phyloP scores from a whole-genome alignment of 768 basidiomycete genomes.

The Glaciozyma antarctica region DNA sequence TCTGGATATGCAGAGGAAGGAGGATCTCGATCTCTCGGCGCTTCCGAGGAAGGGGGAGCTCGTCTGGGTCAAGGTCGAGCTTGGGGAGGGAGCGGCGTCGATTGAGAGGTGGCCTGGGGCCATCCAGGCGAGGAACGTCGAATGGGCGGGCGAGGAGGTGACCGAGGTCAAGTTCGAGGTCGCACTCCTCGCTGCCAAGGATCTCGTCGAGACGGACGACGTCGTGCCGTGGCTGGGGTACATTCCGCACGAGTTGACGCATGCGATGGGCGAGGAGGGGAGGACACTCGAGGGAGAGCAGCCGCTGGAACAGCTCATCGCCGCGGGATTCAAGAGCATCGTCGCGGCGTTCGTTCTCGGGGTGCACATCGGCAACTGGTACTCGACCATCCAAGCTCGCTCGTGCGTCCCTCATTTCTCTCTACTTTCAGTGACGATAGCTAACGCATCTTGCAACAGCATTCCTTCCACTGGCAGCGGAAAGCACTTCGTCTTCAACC shows the following conservation, averaged over 20 bases:
- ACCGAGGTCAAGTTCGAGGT: slow-evolving; percentile 6
- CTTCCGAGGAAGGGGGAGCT: slow-evolving; percentile 20
- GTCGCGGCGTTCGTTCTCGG: too few species aligned
- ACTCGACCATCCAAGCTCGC: too few species aligned
- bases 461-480: slow-evolving; percentile 8
- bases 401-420: too few species aligned
- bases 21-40: slow-evolving; percentile 4
- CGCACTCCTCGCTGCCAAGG: slow-evolving; percentile 14
- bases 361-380: too few species aligned
- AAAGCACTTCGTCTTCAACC: slow-evolving; percentile 5
- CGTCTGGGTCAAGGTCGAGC: slow-evolving; percentile 18
- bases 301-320: too few species aligned
- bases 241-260: not conserved
- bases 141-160: not conserved
- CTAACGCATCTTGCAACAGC: not conserved
- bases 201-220: not conserved
- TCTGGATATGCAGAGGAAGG: not conserved
- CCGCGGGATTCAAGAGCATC: too few species aligned
- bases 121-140: slow-evolving; percentile 8
- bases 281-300: too few species aligned
- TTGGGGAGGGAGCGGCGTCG: not conserved
- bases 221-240: not conserved
- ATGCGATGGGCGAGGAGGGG: not conserved
- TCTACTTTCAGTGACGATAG: too few species aligned
- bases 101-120: slow-evolving; percentile 24